Percentiles rank a stretch among this genome's conserved stretches.
These are phyloP conservation scores for Cenchrus purpureus DNA, from an alignment of 176 grass and related monocot genomes.

Conservation along the genomic window DNA sequence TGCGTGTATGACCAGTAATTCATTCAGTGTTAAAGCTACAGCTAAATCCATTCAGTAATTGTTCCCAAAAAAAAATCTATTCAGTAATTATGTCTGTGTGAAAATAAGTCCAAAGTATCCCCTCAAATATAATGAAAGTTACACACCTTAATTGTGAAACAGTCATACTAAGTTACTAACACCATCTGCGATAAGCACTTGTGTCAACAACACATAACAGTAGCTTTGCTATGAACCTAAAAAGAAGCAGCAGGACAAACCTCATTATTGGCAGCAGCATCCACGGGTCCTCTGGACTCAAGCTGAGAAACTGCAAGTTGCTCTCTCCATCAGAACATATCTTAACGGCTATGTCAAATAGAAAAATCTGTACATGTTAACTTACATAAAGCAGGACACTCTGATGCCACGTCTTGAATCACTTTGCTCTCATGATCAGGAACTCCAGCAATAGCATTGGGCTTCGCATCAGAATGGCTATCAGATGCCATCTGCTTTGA, in stretches of 20 bases:
- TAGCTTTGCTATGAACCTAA: not conserved
- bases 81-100: not conserved
- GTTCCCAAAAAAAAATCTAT: not conserved
- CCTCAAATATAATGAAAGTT: not conserved
- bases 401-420: constrained; percentile 27
- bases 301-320: constrained; percentile 34
- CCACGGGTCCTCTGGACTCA: constrained; percentile 1
- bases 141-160: not conserved
- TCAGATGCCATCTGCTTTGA: constrained; percentile 31
- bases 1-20: not conserved
- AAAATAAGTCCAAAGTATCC: not conserved
- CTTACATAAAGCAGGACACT: constrained; percentile 19
- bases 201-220: not conserved
- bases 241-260: constrained; percentile 15
- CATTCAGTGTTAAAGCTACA: not conserved
- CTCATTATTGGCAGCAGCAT: constrained; percentile 27
- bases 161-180: not conserved
- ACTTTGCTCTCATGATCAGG: constrained; percentile 17
- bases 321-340: constrained; percentile 42
- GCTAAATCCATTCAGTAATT: not conserved
- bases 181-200: not conserved
- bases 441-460: constrained; percentile 4
- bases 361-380: constrained; percentile 28
- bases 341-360: constrained; percentile 12
- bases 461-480: constrained; percentile 20